Evolutionary conservation across 2,329 filamentous ascomycete species (phyloP), one percentile per base, ranked within the genome.

Genomic region (Didymella arachidicola): DNA sequence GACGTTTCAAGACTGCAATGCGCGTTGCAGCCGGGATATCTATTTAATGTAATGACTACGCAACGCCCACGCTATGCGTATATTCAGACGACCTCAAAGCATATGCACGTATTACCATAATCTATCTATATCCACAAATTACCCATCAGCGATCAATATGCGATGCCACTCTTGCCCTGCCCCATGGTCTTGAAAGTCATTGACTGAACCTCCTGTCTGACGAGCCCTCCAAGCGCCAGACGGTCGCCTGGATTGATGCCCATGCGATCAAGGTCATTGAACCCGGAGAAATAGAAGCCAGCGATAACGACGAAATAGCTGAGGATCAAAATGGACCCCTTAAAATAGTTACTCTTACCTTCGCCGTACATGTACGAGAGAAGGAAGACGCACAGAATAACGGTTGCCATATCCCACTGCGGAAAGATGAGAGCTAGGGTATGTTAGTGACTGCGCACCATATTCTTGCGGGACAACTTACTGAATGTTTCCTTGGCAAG

Each of bases 301-400:
- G 92, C 86, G 27, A 97, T 82, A 47, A 99, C 92, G 27, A 98
- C 95, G 25, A 98, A 79, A 76, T 99, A 99, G 32, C 92, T 95
- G 49, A 99, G 82, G 63, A 98, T 87, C 51, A 99, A 83, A 68
- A 98, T 97, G 65, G 92, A 96, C 50, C 95, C 95, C 81, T 99
- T 99, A 87, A 99, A 99, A 79, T 99, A 99, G 79, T 99, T 99
- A 82, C 93, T 98, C 86, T 99, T 99, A 39, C 95, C 95, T 79
- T 99, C 95, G 50, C 94, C 92, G 70, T 98, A 96, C 83, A 99
- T 94, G 82, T 98, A 97, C 71, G 93, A 97, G 65, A 99, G 87
- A 56, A 99, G 81, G 81, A 99, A 97, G 18, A 99, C 93, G 71
- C 94, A 97, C 16, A 99, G 81, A 59, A 98, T 97, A 16, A 98